Evolutionary conservation across 805 yeast genomes (phyloP).

Genomic region (Candida broadrunensis): DNA sequence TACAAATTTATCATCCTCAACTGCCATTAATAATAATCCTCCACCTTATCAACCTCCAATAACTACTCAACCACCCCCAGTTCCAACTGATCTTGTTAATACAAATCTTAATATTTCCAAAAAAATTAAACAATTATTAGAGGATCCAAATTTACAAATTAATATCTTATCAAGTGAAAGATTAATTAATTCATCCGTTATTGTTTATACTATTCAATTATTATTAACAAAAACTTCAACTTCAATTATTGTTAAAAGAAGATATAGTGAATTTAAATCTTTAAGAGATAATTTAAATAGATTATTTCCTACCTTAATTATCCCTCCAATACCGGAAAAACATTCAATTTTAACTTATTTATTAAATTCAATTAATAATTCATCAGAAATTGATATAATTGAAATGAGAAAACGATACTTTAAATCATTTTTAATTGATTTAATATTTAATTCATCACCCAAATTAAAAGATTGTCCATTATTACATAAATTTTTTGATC

Average conservation of each 20-base stretch:
- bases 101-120: conserved; percentile 29
- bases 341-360: conserved; percentile 45
- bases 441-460: conserved; percentile 27
- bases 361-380: conserved; percentile 35
- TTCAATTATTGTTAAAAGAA: conserved; percentile 34
- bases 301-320: conserved; percentile 36
- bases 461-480: conserved; percentile 34
- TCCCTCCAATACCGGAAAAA: conserved; percentile 46
- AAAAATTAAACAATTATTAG: conserved; percentile 25
- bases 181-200: conserved; percentile 31
- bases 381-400: conserved; percentile 37
- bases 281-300: conserved; percentile 34
- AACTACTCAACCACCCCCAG: background rate
- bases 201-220: conserved; percentile 36
- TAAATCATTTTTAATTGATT: conserved; percentile 39
- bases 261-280: conserved; percentile 44
- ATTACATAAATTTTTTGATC: conserved; percentile 48
- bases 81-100: conserved; percentile 21
- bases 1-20: background rate
- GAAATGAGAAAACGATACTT: conserved; percentile 48
- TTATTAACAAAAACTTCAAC: conserved; percentile 3
- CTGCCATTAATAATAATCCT: background rate
- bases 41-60: background rate
- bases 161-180: conserved; percentile 34
- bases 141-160: conserved; percentile 23